Evolutionary conservation across 352 stramenopile species (phyloP), one percentile per base, ranked within the genome.

Genomic region (Discostella stelligera): DNA sequence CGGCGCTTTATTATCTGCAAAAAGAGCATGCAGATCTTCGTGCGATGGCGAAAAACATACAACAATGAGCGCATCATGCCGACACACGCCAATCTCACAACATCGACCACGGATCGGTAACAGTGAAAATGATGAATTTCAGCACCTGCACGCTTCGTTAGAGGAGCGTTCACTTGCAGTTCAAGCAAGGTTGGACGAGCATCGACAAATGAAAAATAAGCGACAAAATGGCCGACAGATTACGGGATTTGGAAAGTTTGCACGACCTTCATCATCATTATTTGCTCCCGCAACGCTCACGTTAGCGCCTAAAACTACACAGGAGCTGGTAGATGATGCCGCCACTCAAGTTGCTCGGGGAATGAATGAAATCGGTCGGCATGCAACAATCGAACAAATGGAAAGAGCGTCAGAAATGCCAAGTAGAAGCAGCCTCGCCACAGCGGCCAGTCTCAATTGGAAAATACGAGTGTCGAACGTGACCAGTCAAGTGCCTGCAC

Each of bases 311-410:
- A 84, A 84, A 74, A 66, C 64, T 27, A 84, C 65, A 64, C 41
- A 79, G 59, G 61, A 84, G 55, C 65, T 80, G 41, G 62, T 84
- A 25, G 71, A 84, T 54, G 70, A 84, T 74, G 70, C 76, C 14
- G 62, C 66, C 4, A 68, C 77, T 70, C 64, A 69, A 46, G 64
- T 84, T n/a, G 63, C 76, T 10, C 48, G 55, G 37, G 59, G 71
- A 59, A 77, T 80, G 66, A 70, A 23, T 63, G 76, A 79, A n/a
- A 71, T 84, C 59, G 76, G 76, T 21, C 58, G 76, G 30, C 55
- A 30, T 48, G 14, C 25, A 59, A 23, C 13, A 58, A 20, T 10
- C 2, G 56, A 21, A 14, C 30, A 32, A 16, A 25, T 44, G 3
- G 44, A 46, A 37, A 48, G 52, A 27, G 18, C 32, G 32, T 69